phyloP scores from a whole-genome alignment of 805 yeast species.

The Metschnikowia drakensbergensis region DNA sequence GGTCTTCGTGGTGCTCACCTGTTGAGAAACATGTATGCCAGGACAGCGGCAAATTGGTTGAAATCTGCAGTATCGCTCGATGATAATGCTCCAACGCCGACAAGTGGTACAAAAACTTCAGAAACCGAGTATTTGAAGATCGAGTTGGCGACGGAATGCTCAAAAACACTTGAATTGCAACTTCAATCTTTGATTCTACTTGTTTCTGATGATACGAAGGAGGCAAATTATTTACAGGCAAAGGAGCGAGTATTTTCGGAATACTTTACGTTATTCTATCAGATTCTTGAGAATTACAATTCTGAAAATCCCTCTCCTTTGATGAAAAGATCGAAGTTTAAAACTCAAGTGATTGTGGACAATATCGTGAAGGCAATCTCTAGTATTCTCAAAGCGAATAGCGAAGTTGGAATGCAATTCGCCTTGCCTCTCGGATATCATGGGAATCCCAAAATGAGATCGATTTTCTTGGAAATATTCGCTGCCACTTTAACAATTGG shows the following conservation, averaged over 20 bases:
- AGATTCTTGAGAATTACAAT: conserved; percentile 47
- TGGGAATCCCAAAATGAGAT: conserved; percentile 57
- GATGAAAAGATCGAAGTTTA: conserved; percentile 41
- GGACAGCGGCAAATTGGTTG: conserved; percentile 49
- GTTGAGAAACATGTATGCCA: conserved; percentile 46
- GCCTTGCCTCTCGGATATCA: conserved; percentile 80
- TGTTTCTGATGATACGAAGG: conserved; percentile 52
- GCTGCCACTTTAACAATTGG: conserved; percentile 54
- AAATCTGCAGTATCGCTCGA: conserved; percentile 44
- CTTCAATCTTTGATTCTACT: conserved; percentile 58
- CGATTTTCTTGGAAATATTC: conserved; percentile 75
- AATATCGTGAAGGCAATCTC: conserved; percentile 64
- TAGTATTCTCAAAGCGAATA: conserved; percentile 66
- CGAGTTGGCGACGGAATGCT: conserved; percentile 63
- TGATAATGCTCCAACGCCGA: conserved; percentile 16
- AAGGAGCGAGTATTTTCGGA: conserved; percentile 63
- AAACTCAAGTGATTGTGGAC: conserved; percentile 54
- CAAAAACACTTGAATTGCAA: conserved; percentile 53
- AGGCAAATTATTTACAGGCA: conserved; percentile 49
- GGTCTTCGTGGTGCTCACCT: conserved; percentile 45
- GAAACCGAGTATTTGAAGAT: conserved; percentile 48
- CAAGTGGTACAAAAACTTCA: conserved; percentile 3
- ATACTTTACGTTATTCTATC: conserved; percentile 59
- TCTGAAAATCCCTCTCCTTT: conserved; percentile 15
- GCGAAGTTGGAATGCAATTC: conserved; percentile 70